A percentile compares a stretch with the other conserved stretches of the same genome.
Evolutionary conservation across 305 asterid genomes (phyloP).

Genomic region (Fraxinus floribunda): DNA sequence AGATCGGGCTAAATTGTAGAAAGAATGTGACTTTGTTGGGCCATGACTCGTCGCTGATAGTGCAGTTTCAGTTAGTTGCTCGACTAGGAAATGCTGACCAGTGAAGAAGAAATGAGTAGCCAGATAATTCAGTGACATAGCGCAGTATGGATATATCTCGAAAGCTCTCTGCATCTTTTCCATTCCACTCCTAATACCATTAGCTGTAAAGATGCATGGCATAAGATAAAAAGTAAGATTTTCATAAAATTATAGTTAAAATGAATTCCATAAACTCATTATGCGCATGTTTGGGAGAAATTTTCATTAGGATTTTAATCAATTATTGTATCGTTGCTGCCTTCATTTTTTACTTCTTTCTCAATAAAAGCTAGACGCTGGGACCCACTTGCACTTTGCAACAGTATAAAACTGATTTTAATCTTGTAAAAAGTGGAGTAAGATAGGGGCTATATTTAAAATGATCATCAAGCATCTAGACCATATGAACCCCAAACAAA

Average conservation of each 20-base stretch:
- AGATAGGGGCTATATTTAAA: background rate
- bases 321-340: too few relatives aligned
- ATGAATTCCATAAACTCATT: conserved; percentile 9
- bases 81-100: conserved; percentile 94
- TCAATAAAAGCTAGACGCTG: too few relatives aligned
- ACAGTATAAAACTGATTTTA: too few relatives aligned
- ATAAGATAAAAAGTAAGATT: conserved; percentile 17
- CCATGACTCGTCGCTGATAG: conserved; percentile 86
- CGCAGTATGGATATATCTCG: conserved; percentile 87
- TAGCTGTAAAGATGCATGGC: conserved; percentile 55
- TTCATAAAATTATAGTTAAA: background rate
- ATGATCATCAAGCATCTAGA: conserved; percentile 2
- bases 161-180: conserved; percentile 90
- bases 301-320: too few relatives aligned
- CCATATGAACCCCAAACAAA: background rate
- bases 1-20: conserved; percentile 96
- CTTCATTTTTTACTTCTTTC: too few relatives aligned
- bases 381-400: too few relatives aligned
- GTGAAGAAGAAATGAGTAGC: conserved; percentile 98
- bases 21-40: conserved; percentile 97
- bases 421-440: too few relatives aligned
- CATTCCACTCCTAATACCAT: conserved; percentile 69
- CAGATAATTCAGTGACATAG: conserved; percentile 85
- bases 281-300: too few relatives aligned
- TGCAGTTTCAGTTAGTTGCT: conserved; percentile 95